Evolutionary conservation across 768 basidiomycete species (phyloP).

Genomic region (Rhodotorula paludigena): DNA sequence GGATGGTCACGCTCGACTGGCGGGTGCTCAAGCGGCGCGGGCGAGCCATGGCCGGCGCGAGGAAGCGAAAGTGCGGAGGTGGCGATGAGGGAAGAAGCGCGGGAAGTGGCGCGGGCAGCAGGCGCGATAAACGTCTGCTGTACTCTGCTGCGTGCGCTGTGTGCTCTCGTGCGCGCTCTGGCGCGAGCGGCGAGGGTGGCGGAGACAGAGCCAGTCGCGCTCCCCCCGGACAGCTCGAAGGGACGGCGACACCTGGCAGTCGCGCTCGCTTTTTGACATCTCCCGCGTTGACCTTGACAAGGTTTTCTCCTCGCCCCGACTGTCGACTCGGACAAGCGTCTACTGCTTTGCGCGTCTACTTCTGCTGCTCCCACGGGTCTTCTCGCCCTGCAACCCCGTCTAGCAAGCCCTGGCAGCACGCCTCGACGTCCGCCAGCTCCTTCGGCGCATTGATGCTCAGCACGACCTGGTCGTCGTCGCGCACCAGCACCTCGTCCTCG

Average conservation of each 20-base stretch:
- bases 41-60: background rate
- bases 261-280: background rate
- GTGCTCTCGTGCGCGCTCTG: too few species aligned
- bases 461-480: constrained; percentile 55
- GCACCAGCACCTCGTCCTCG: constrained; percentile 68
- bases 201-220: too few species aligned
- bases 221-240: too few species aligned
- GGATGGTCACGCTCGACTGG: background rate
- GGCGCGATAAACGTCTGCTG: too few species aligned
- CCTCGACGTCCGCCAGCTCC: constrained; percentile 77
- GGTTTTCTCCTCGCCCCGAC: too few species aligned
- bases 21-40: background rate
- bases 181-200: too few species aligned
- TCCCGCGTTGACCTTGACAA: background rate
- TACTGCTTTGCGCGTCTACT: background rate
- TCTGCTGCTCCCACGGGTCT: background rate
- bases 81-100: background rate
- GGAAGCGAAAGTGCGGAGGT: background rate
- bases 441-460: constrained; percentile 72
- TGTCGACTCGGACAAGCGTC: background rate
- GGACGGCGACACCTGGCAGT: too few species aligned
- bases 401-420: constrained; percentile 67
- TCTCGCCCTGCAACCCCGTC: constrained; percentile 41
- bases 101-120: background rate
- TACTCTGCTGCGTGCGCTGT: too few species aligned